A percentile compares a stretch with the other conserved stretches of the same genome.
Evolutionary conservation across 148 eudicot species (phyloP).

Genomic region (Rhododendron griersonianum): DNA sequence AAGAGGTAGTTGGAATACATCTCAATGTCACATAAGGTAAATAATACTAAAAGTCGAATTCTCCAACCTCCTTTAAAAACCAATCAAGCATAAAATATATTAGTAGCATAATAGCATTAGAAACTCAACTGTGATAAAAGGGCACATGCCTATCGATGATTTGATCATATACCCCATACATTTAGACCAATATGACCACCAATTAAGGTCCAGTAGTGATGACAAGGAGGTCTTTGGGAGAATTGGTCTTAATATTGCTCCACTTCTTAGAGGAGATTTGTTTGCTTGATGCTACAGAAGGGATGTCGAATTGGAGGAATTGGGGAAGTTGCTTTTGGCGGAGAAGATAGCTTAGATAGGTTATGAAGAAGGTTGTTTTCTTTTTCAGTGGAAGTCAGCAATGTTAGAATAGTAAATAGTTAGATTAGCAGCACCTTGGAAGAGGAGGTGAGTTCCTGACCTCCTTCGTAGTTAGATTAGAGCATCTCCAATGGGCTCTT

Average conservation of each 20-base stretch:
- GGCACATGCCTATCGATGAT: neutral
- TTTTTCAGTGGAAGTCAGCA: neutral
- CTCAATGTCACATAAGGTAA: slow-evolving; percentile 6
- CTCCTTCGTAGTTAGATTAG: neutral
- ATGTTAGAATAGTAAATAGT: neutral
- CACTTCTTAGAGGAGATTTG: neutral
- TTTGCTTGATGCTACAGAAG: neutral
- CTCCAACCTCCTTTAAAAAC: neutral
- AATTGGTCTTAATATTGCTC: neutral
- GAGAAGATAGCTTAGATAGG: neutral
- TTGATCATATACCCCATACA: neutral
- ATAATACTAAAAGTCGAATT: neutral
- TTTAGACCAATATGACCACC: neutral
- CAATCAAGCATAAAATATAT: neutral
- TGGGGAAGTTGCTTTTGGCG: neutral
- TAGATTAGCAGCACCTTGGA: neutral
- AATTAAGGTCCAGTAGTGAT: neutral
- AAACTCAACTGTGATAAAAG: neutral
- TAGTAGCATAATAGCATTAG: neutral
- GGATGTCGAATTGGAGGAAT: neutral
- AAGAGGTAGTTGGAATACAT: slow-evolving; percentile 8
- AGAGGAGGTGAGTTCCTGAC: neutral
- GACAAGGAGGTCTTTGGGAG: neutral
- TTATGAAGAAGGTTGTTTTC: neutral
- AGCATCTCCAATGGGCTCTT: neutral